Evolutionary conservation across 805 yeast species (phyloP).

Genomic region (Komagataella populi): DNA sequence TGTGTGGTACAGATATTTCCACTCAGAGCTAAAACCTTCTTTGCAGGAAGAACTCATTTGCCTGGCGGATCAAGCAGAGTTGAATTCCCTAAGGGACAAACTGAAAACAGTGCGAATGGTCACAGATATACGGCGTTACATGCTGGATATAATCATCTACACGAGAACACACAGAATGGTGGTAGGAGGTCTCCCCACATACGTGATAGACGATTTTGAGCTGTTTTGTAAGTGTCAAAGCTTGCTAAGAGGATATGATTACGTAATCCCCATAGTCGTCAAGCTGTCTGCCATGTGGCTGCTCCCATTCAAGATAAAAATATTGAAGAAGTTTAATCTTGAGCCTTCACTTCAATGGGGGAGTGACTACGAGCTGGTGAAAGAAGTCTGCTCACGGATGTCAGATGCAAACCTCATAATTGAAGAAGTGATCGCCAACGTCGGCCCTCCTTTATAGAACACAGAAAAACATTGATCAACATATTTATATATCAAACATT

Average conservation of each 20-base stretch:
- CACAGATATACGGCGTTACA: slow-evolving; percentile 37
- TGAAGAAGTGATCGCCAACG: slow-evolving; percentile 35
- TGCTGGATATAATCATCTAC: slow-evolving; percentile 41
- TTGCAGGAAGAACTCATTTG: background rate
- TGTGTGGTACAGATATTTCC: background rate
- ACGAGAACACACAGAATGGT: slow-evolving; percentile 43
- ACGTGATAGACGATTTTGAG: slow-evolving; percentile 27
- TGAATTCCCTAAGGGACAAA: slow-evolving; percentile 3
- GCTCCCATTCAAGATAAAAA: slow-evolving; percentile 30
- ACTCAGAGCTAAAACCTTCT: background rate
- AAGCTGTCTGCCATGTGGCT: slow-evolving; percentile 32
- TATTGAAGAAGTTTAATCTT: slow-evolving; percentile 18
- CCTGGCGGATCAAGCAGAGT: background rate
- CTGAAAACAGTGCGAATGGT: slow-evolving; percentile 20
- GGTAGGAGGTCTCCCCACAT: slow-evolving; percentile 35
- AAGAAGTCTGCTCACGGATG: slow-evolving; percentile 21
- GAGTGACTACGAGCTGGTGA: slow-evolving; percentile 29
- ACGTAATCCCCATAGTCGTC: slow-evolving; percentile 40
- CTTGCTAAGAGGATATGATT: slow-evolving; percentile 23
- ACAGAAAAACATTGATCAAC: background rate
- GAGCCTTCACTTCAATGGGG: slow-evolving; percentile 47
- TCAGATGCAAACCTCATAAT: slow-evolving; percentile 35
- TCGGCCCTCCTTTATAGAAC: slow-evolving; percentile 34
- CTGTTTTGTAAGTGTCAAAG: slow-evolving; percentile 24
- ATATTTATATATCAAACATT: slow-evolving; percentile 24